Conservation (phyloP, 2,329 filamentous ascomycete genomes). For the Nigrograna mackinnonii region DNA sequence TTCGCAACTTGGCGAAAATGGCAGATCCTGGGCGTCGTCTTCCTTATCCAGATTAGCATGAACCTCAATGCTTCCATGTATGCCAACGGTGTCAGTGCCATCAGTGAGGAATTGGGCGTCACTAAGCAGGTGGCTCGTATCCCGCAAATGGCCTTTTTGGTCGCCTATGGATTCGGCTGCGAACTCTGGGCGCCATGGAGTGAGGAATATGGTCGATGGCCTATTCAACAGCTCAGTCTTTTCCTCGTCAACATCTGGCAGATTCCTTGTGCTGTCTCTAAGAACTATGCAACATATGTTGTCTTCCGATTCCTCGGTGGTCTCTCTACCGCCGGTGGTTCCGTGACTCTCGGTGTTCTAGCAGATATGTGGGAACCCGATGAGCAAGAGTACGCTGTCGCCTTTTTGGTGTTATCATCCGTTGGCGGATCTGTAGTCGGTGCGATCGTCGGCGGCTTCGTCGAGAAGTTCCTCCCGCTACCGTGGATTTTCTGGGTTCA, state of each 20-base stretch:
- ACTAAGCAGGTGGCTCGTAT: constrained; percentile 51
- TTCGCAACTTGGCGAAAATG: constrained; percentile 53
- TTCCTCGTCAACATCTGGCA: constrained; percentile 60
- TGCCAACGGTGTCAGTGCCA: constrained; percentile 49
- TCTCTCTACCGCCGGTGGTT: constrained; percentile 65
- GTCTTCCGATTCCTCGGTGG: constrained; percentile 56
- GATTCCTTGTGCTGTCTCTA: constrained; percentile 48
- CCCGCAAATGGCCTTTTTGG: constrained; percentile 55
- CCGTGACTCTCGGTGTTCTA: constrained; percentile 66
- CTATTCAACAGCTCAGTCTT: constrained; percentile 55
- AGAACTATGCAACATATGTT: constrained; percentile 48
- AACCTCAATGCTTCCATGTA: constrained; percentile 60
- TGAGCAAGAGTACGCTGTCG: constrained; percentile 62
- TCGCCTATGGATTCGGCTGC: constrained; percentile 56
- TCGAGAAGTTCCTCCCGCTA: constrained; percentile 58
- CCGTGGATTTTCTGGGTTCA: constrained; percentile 82
- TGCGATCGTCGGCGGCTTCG: constrained; percentile 58
- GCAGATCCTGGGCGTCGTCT: constrained; percentile 55
- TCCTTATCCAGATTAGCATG: constrained; percentile 57
- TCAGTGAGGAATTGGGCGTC: constrained; percentile 51
- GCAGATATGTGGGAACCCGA: constrained; percentile 64
- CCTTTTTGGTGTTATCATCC: constrained; percentile 62
- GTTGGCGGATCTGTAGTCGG: constrained; percentile 60
- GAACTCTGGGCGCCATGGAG: constrained; percentile 60
- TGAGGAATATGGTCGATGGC: constrained; percentile 58